phyloP scores from a whole-genome alignment of 768 basidiomycete species.

The Russula sp. region DNA sequence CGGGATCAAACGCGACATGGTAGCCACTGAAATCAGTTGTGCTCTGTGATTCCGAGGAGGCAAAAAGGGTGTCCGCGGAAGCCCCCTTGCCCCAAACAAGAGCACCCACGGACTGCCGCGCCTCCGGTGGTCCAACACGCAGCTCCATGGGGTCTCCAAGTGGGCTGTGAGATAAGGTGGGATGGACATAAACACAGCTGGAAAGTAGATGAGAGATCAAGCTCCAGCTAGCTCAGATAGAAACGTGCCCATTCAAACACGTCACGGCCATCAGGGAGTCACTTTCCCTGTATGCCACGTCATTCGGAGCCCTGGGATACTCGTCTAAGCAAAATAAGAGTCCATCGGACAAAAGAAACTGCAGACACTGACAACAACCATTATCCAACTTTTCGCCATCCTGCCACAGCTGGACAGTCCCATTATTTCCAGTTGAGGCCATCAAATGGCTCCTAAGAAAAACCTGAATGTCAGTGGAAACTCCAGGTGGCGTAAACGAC shows the following conservation, averaged over 20 bases:
- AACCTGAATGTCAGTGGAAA: background rate
- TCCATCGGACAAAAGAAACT: background rate
- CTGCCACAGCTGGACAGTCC: slow-evolving; percentile 25
- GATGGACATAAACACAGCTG: slow-evolving; percentile 22
- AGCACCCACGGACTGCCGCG: slow-evolving; percentile 24
- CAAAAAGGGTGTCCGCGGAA: slow-evolving; percentile 23
- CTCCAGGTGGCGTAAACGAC: background rate
- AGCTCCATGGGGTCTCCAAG: slow-evolving; percentile 20
- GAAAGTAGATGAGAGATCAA: slow-evolving; percentile 1
- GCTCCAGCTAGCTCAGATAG: background rate
- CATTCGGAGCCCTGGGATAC: slow-evolving; percentile 23
- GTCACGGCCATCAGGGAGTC: slow-evolving; percentile 26
- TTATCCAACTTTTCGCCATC: slow-evolving; percentile 12
- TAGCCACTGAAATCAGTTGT: slow-evolving; percentile 17
- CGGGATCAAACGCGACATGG: slow-evolving; percentile 25
- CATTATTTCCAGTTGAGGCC: slow-evolving; percentile 26
- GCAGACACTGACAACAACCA: slow-evolving; percentile 2
- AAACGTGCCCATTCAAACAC: slow-evolving; percentile 25
- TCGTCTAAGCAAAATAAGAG: slow-evolving; percentile 12
- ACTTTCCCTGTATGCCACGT: slow-evolving; percentile 19
- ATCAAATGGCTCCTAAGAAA: slow-evolving; percentile 13
- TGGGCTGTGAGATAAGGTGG: background rate
- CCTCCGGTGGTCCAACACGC: slow-evolving; percentile 13
- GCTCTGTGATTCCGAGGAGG: slow-evolving; percentile 28
- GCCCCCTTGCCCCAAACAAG: slow-evolving; percentile 24